A percentile compares a stretch with the other conserved stretches of the same genome.
Evolutionary conservation across 192 early-diverging fungal species (phyloP).

Genomic region (Polychytrium aggregatum): DNA sequence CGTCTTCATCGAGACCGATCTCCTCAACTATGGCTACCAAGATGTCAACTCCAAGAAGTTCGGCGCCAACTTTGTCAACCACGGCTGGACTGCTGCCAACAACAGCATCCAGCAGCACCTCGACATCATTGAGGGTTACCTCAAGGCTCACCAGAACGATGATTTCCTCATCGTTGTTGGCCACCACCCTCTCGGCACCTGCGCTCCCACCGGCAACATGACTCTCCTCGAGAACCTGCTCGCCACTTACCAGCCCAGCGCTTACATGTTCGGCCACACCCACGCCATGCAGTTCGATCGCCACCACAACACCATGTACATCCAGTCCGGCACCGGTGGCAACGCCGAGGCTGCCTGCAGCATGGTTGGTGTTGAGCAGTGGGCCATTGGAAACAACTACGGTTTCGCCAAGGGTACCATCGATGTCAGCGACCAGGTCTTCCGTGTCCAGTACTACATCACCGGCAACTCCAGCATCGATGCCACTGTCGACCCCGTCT

Average conservation of each 20-base stretch:
- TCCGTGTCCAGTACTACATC: too few species aligned
- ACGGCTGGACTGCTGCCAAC: slow-evolving; percentile 4
- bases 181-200: slow-evolving; percentile 9
- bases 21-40: slow-evolving; percentile 2
- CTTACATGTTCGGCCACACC: slow-evolving; percentile 10
- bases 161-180: slow-evolving; percentile 10
- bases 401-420: too few species aligned
- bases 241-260: too few species aligned
- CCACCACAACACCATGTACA: slow-evolving; percentile 6
- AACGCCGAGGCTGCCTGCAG: slow-evolving; percentile 3
- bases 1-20: slow-evolving; percentile 15
- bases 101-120: slow-evolving; percentile 13
- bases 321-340: slow-evolving; percentile 9
- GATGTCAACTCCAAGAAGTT: neutral
- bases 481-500: too few species aligned
- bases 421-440: too few species aligned
- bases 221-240: too few species aligned
- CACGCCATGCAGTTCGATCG: slow-evolving; percentile 2
- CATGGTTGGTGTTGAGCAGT: too few species aligned
- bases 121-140: slow-evolving; percentile 7
- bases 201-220: slow-evolving; percentile 4
- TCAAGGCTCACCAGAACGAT: slow-evolving; percentile 8
- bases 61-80: neutral
- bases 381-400: too few species aligned
- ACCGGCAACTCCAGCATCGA: too few species aligned